phyloP scores from a whole-genome alignment of 1,284 basidiomycete species.

The Puccinia novopanici region DNA sequence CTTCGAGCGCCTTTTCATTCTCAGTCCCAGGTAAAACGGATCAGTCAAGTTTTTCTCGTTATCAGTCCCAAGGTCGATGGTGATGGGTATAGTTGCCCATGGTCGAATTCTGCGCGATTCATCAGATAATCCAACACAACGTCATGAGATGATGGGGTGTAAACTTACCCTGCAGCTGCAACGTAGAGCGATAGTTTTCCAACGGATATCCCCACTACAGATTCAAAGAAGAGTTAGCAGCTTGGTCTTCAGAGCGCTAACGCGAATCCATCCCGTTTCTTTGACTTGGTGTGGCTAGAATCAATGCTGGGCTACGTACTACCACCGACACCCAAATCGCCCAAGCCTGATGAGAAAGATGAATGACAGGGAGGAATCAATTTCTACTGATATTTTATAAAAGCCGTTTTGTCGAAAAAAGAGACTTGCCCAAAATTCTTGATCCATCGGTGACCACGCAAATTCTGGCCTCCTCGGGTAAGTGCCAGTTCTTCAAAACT shows the following conservation, averaged over 20 bases:
- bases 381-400: background rate
- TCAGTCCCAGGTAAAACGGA: constrained; percentile 84
- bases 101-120: constrained; percentile 71
- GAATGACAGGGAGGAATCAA: background rate
- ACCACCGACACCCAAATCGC: constrained; percentile 70
- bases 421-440: constrained; percentile 72
- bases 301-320: constrained; percentile 44
- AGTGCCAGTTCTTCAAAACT: constrained; percentile 76
- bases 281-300: background rate
- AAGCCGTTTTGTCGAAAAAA: background rate
- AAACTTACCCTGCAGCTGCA: constrained; percentile 74
- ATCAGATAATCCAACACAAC: background rate
- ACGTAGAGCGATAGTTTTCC: constrained; percentile 91
- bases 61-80: constrained; percentile 82
- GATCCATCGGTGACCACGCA: constrained; percentile 84
- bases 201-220: constrained; percentile 81
- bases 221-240: background rate
- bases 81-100: constrained; percentile 80
- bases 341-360: constrained; percentile 62
- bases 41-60: constrained; percentile 78
- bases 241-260: background rate
- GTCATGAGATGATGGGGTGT: background rate
- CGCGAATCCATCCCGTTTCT: background rate
- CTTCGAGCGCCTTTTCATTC: constrained; percentile 70
- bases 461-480: constrained; percentile 72